A percentile compares a stretch with the other conserved stretches of the same genome.
Evolutionary conservation across 345 rosid genomes (phyloP).

Genomic region (Laguncularia racemosa): DNA sequence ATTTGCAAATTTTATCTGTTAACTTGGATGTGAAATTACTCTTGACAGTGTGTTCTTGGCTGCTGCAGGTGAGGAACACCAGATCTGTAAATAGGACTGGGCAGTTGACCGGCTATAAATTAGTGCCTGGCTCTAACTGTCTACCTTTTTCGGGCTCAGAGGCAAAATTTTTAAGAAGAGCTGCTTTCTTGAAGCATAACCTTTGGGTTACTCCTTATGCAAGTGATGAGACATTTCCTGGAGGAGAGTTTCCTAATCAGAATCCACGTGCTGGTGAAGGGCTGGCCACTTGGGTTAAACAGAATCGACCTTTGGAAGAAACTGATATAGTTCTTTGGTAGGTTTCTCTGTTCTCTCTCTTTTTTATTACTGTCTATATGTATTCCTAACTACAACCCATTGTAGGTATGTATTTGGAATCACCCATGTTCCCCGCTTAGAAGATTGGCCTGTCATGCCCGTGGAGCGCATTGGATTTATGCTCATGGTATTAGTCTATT

Average conservation of each 20-base stretch:
- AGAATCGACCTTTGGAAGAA: slow-evolving; percentile 78
- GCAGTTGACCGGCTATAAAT: slow-evolving; percentile 75
- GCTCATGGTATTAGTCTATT: slow-evolving; percentile 48
- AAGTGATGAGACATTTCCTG: slow-evolving; percentile 63
- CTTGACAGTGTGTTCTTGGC: background rate
- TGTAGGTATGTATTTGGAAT: slow-evolving; percentile 87
- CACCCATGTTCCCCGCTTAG: slow-evolving; percentile 81
- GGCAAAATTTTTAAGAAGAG: slow-evolving; percentile 82
- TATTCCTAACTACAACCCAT: background rate
- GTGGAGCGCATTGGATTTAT: slow-evolving; percentile 78
- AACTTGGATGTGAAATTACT: background rate
- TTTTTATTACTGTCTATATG: background rate
- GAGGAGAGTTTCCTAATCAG: slow-evolving; percentile 93
- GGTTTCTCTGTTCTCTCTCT: slow-evolving; percentile 12
- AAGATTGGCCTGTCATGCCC: slow-evolving; percentile 97
- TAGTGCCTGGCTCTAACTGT: slow-evolving; percentile 85
- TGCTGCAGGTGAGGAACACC: slow-evolving; percentile 70
- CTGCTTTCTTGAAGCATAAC: slow-evolving; percentile 77
- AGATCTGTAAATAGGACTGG: slow-evolving; percentile 88
- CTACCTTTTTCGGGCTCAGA: slow-evolving; percentile 79
- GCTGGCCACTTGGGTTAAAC: slow-evolving; percentile 73
- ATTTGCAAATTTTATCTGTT: no score
- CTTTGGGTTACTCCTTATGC: slow-evolving; percentile 83
- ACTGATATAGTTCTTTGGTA: slow-evolving; percentile 78
- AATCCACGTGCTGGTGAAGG: slow-evolving; percentile 90